Base-by-base conservation (phyloP, 495 filamentous ascomycete species). In the Margaritispora aquatica region DNA sequence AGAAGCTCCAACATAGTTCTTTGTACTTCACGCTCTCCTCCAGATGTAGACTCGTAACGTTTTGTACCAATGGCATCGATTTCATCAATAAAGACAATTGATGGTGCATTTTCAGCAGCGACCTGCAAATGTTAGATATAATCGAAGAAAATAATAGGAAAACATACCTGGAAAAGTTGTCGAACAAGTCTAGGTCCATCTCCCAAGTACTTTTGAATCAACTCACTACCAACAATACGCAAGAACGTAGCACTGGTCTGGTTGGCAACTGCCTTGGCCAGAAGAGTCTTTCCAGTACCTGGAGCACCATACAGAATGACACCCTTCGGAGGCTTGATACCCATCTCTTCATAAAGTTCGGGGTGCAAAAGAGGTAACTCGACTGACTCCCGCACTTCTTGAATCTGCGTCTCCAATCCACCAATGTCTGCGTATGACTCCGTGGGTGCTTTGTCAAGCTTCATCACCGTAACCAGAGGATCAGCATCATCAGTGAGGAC, bases 51-150 rank as follows among this genome's bases (percentile, higher is more conserved):
- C 21, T 99, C 94, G 74, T 99, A 99, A 64, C 94, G 92, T 77
- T 99, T 99, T 11, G 94, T 97, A 65, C 94, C 94, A 58, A 99
- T 99, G 38, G 94, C 94, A 73, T 99, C 94, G 66, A 99, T 99
- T 71, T 99, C 94, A 70, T 99, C 94, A 67, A 99, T 99, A 73
- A 99, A 99, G 15, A 99, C 93, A 66, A 99, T 99, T 5, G 92
- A 92, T 9, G 94, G 94, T 0, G 95, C 87, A 60, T 99, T 92
- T 67, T 99, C 94, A 17, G 93, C 93, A 24, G 94, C 94, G 36
- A 96, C 91, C 81, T 83, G 51, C 17, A 57, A 77, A 27, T 27
- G n/a, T 38, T 26, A 10, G 23, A 1, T 11, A 10, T 11, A 8
- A 3, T 17, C 34, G 15, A 34, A 31, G 27, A 13, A 27, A 27